Conservation (phyloP, 2,329 filamentous ascomycete genomes). For the Fusarium verrucosum region DNA sequence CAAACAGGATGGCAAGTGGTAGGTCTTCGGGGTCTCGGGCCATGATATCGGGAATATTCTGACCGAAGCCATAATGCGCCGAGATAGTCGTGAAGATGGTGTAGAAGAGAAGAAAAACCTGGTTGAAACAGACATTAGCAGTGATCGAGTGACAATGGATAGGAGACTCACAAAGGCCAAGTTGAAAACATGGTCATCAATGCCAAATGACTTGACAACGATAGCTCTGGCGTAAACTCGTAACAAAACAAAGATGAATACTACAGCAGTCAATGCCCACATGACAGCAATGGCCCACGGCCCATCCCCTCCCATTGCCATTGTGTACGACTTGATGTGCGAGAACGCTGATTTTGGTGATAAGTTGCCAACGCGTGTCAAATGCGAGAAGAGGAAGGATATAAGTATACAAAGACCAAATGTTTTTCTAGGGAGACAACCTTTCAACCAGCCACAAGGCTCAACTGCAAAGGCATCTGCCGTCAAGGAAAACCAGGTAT, state of each 20-base stretch:
- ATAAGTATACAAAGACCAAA: background rate
- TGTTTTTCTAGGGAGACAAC: too few relatives aligned
- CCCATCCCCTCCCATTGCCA: slow-evolving; percentile 36
- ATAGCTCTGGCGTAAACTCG: slow-evolving; percentile 50
- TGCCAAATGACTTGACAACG: slow-evolving; percentile 44
- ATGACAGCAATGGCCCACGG: slow-evolving; percentile 41
- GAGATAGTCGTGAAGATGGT: slow-evolving; percentile 47
- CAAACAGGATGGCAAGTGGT: slow-evolving; percentile 43
- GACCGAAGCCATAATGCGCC: slow-evolving; percentile 49
- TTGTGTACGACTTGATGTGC: background rate
- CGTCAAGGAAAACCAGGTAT: too few relatives aligned
- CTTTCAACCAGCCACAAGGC: too few relatives aligned
- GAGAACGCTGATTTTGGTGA: background rate
- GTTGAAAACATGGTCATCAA: slow-evolving; percentile 51
- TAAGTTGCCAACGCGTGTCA: background rate
- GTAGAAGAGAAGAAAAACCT: slow-evolving; percentile 46
- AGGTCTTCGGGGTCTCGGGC: slow-evolving; percentile 26
- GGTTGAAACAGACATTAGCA: background rate
- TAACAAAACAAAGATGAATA: slow-evolving; percentile 47
- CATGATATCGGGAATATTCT: slow-evolving; percentile 41
- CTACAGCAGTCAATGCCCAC: slow-evolving; percentile 40
- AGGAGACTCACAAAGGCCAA: slow-evolving; percentile 20
- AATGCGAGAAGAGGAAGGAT: background rate
- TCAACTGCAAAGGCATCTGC: too few relatives aligned
- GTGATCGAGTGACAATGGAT: background rate